phyloP scores from a whole-genome alignment of 1,284 basidiomycete genomes.

The Phellinidium pouzarii region DNA sequence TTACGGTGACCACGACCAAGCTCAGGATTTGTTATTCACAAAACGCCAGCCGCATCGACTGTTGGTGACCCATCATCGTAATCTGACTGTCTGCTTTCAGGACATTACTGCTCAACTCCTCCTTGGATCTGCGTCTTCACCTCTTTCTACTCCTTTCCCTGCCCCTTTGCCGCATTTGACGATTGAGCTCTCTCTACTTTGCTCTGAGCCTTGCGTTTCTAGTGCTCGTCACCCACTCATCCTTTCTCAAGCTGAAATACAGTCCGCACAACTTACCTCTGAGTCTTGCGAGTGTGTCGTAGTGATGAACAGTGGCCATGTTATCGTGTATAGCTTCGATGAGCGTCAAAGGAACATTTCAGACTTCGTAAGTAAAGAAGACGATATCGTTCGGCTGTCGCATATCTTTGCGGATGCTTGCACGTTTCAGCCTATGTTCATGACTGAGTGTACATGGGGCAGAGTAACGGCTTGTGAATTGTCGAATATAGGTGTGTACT shows the following conservation, averaged over 20 bases:
- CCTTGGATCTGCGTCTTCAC: slow-evolving; percentile 36
- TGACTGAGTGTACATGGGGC: slow-evolving; percentile 47
- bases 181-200: slow-evolving; percentile 47
- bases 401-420: slow-evolving; percentile 36
- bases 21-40: slow-evolving; percentile 22
- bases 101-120: slow-evolving; percentile 68
- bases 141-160: slow-evolving; percentile 54
- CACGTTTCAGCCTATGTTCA: slow-evolving; percentile 55
- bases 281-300: slow-evolving; percentile 66
- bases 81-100: slow-evolving; percentile 61
- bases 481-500: slow-evolving; percentile 54
- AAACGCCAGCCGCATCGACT: slow-evolving; percentile 53
- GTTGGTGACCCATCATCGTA: slow-evolving; percentile 57
- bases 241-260: slow-evolving; percentile 36
- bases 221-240: slow-evolving; percentile 29
- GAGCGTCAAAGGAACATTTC: slow-evolving; percentile 25
- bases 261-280: slow-evolving; percentile 50
- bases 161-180: slow-evolving; percentile 54
- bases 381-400: slow-evolving; percentile 43
- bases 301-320: slow-evolving; percentile 56
- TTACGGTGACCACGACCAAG: slow-evolving; percentile 37
- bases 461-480: slow-evolving; percentile 50
- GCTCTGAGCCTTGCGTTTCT: slow-evolving; percentile 39
- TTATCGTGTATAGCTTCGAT: slow-evolving; percentile 54
- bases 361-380: slow-evolving; percentile 28